Conservation (phyloP, 1,284 basidiomycete species). For the Agaricales sp. region DNA sequence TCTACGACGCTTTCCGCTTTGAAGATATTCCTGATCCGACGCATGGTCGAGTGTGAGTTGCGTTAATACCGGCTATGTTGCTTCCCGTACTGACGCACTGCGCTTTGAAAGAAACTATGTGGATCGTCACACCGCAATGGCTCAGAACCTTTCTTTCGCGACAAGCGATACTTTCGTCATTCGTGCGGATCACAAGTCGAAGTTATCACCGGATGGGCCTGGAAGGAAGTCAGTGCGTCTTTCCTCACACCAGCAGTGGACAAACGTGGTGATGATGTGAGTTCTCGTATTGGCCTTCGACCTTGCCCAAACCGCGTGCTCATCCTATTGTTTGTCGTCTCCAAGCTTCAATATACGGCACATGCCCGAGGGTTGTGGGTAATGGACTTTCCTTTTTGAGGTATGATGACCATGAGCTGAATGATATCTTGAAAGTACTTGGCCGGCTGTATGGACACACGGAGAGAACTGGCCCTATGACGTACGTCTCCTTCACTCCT, state of each 20-base stretch:
- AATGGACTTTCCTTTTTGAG: constrained; percentile 3
- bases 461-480: constrained; percentile 45
- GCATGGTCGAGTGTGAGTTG: constrained; percentile 50
- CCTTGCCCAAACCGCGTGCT: background rate
- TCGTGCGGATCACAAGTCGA: constrained; percentile 39
- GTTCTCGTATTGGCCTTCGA: background rate
- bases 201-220: constrained; percentile 31
- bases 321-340: background rate
- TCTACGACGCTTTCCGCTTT: constrained; percentile 39
- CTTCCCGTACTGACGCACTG: background rate
- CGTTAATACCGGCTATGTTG: too few species aligned
- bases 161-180: constrained; percentile 37
- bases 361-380: constrained; percentile 60
- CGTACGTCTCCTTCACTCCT: constrained; percentile 28
- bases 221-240: constrained; percentile 54
- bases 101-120: constrained; percentile 39
- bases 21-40: constrained; percentile 49
- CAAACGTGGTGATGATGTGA: constrained; percentile 46
- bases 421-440: constrained; percentile 25
- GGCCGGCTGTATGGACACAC: constrained; percentile 42
- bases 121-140: constrained; percentile 29
- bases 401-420: too few species aligned
- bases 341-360: constrained; percentile 41
- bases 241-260: constrained; percentile 38
- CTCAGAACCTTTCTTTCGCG: constrained; percentile 37